A percentile compares a stretch with the other conserved stretches of the same genome.
phyloP scores from a whole-genome alignment of 306 rosid species.

The Castanea crenata region DNA sequence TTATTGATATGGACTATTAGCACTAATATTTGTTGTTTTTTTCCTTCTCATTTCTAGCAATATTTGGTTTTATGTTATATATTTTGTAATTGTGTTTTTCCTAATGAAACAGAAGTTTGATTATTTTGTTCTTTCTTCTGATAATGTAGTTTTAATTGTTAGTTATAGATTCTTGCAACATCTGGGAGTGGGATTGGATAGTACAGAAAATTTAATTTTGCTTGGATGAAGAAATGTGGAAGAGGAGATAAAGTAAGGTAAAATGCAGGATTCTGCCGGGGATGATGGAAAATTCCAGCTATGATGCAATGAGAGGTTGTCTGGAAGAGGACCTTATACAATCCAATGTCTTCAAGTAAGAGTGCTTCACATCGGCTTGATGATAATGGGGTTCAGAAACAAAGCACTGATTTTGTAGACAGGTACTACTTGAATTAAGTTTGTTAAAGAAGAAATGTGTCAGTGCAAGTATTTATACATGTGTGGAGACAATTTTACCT shows the following conservation, averaged over 20 bases:
- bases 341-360: constrained; percentile 43
- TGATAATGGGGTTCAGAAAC: constrained; percentile 24
- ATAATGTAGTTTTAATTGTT: neutral
- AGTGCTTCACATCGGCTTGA: constrained; percentile 24
- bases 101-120: neutral
- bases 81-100: neutral
- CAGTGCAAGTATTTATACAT: neutral
- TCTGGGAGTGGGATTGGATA: neutral
- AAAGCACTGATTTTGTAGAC: constrained; percentile 20
- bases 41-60: no score
- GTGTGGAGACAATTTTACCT: constrained; percentile 9
- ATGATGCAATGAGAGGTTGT: constrained; percentile 17
- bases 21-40: no score
- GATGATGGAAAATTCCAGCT: constrained; percentile 24
- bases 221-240: constrained; percentile 1
- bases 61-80: neutral
- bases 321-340: constrained; percentile 22
- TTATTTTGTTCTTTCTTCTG: neutral
- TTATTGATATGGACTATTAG: no score
- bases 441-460: neutral
- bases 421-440: constrained; percentile 21
- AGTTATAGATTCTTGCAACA: neutral
- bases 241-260: constrained; percentile 22
- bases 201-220: neutral
- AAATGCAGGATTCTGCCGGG: constrained; percentile 22